Base-by-base conservation (phyloP, 2,329 filamentous ascomycete species). In the Alternaria sp. region DNA sequence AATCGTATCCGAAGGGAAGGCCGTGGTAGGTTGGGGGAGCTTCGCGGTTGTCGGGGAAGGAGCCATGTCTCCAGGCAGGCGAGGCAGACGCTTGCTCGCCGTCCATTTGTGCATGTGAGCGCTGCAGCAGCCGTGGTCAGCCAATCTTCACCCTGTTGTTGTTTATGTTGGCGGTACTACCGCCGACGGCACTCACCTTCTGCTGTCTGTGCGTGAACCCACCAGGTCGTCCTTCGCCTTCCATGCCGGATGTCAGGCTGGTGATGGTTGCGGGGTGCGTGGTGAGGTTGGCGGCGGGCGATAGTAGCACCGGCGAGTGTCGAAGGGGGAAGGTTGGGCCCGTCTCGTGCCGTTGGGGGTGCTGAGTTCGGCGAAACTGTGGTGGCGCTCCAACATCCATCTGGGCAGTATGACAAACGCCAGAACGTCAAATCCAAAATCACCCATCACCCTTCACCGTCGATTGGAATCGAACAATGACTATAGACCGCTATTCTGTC, bases 31-130 rank as follows among this genome's bases (percentile, higher is more conserved):
- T 25, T 17, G 52, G 25, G 21, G 60, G 47, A 36, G 46, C 40
- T 44, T 57, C 49, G 53, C 45, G 56, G n/a, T 57, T 23, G 47
- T 60, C 23, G 40, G 62, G 13, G n/a, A 62, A 58, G 13, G 50
- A 15, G 6, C 50, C n/a, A 19, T 52, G 55, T 40, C 59, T 46
- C 76, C 76, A 77, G 51, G 68, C 64, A n/a, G 77, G 71, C 28
- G 70, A 73, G 36, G 68, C 60, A 61, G 69, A 71, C 62, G 69
- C 67, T 30, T 73, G 71, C 44, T 70, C 59, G n/a, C 36, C 62
- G 43, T 79, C 74, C 74, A 79, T 77, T 53, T 73, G 74, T 45
- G 69, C 69, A 70, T 77, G 74, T 50, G 77, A 73, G 68, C 78
- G 75, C 79, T 81, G 67, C 21, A 53, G 25, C 59, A 47, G 28